Percentiles rank a stretch among this genome's conserved stretches.
Conservation (phyloP, 2,329 filamentous ascomycete species). For the Colletotrichum chlorophyti region DNA sequence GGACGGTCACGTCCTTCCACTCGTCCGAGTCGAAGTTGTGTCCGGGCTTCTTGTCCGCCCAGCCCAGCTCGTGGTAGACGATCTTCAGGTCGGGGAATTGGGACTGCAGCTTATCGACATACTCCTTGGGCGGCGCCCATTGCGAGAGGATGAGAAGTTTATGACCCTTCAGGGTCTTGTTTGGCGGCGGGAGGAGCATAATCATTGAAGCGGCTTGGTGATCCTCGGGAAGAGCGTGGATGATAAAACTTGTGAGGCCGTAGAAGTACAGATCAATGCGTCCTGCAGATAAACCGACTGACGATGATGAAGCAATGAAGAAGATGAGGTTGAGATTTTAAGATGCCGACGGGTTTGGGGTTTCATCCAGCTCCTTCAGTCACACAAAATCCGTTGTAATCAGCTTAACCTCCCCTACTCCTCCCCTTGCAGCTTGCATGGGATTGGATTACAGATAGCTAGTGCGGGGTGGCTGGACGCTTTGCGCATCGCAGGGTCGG, state of each 20-base stretch:
- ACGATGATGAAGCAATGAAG: background rate
- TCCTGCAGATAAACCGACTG: too few relatives aligned
- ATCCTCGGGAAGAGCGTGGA: background rate
- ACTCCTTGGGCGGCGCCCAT: slow-evolving; percentile 38
- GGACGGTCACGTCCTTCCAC: slow-evolving; percentile 57
- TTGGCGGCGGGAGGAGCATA: slow-evolving; percentile 25
- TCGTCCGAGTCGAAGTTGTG: slow-evolving; percentile 41
- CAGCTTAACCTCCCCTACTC: background rate
- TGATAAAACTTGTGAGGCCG: background rate
- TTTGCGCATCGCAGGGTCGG: slow-evolving; percentile 24
- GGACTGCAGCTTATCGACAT: slow-evolving; percentile 43
- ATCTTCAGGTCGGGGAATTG: slow-evolving; percentile 54
- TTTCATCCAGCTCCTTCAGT: slow-evolving; percentile 1
- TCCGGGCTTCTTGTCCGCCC: slow-evolving; percentile 35
- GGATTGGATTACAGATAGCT: background rate
- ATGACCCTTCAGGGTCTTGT: slow-evolving; percentile 44
- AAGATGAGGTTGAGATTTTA: background rate
- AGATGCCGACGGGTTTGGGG: background rate
- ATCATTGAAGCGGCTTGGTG: slow-evolving; percentile 8
- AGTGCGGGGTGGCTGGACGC: slow-evolving; percentile 2
- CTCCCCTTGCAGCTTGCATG: background rate
- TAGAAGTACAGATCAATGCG: background rate
- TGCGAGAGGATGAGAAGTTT: slow-evolving; percentile 52
- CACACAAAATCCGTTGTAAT: background rate
- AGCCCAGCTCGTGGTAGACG: slow-evolving; percentile 36